These are phyloP conservation scores for Butyriboletus loyo DNA, from an alignment of 768 basidiomycete genomes.

Conservation along the genomic window DNA sequence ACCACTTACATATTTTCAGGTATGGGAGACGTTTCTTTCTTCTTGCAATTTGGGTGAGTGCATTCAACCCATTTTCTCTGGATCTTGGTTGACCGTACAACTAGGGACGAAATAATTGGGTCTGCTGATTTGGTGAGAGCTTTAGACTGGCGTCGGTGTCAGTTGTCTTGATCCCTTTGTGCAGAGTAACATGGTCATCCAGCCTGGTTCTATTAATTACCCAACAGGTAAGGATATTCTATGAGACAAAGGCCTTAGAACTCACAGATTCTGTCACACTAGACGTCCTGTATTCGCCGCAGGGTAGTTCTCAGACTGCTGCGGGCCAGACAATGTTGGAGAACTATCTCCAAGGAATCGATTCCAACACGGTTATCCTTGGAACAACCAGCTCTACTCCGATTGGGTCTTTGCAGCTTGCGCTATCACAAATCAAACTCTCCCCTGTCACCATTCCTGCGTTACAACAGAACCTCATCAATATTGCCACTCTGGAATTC, in stretches of 20 bases:
- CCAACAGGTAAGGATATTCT: slow-evolving; percentile 42
- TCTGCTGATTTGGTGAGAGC: slow-evolving; percentile 51
- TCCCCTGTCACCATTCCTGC: slow-evolving; percentile 64
- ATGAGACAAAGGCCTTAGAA: background rate
- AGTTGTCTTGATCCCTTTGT: slow-evolving; percentile 3
- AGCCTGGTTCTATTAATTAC: slow-evolving; percentile 56
- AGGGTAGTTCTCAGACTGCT: slow-evolving; percentile 44
- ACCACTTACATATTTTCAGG: slow-evolving; percentile 44
- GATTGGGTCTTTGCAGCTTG: slow-evolving; percentile 57
- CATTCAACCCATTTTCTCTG: background rate
- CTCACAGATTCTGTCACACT: slow-evolving; percentile 4
- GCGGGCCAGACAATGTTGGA: slow-evolving; percentile 58
- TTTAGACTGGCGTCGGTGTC: background rate
- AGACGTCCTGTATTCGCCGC: slow-evolving; percentile 63
- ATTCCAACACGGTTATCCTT: slow-evolving; percentile 51
- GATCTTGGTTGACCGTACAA: background rate
- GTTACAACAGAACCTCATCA: slow-evolving; percentile 59
- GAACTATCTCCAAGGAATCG: slow-evolving; percentile 65
- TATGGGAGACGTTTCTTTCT: slow-evolving; percentile 63
- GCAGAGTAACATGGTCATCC: slow-evolving; percentile 53
- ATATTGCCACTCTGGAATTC: slow-evolving; percentile 53
- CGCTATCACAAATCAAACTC: slow-evolving; percentile 57
- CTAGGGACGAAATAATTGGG: slow-evolving; percentile 52
- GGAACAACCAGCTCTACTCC: slow-evolving; percentile 56
- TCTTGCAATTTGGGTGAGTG: slow-evolving; percentile 52